Percentiles rank a stretch among this genome's conserved stretches.
phyloP scores from a whole-genome alignment of 75 land plant genomes.

The Ceratopteris richardii region DNA sequence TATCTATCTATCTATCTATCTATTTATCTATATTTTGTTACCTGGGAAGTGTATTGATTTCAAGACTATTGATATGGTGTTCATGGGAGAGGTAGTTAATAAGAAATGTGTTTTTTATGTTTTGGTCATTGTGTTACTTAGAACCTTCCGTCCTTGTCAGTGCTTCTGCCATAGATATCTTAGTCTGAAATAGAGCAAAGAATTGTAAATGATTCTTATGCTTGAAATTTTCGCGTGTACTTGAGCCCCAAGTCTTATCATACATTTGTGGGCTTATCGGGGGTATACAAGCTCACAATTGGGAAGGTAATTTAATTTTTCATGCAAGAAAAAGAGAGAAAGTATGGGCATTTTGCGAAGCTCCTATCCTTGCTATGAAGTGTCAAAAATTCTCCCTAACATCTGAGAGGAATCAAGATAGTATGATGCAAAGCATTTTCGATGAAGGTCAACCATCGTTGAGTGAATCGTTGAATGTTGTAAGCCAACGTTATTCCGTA shows the following conservation, averaged over 20 bases:
- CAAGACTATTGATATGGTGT: too few species aligned
- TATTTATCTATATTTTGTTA: too few species aligned
- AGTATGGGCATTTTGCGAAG: not conserved
- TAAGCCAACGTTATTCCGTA: constrained; percentile 50
- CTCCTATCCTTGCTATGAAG: constrained; percentile 17
- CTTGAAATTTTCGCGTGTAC: constrained; percentile 42
- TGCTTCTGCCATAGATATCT: not conserved
- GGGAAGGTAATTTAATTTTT: constrained; percentile 15
- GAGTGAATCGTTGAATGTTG: constrained; percentile 55
- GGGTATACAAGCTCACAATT: constrained; percentile 29
- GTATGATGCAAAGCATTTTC: constrained; percentile 51
- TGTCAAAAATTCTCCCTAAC: constrained; percentile 40
- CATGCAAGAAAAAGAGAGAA: not conserved
- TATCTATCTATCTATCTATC: too few species aligned
- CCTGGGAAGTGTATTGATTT: too few species aligned
- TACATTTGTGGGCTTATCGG: constrained; percentile 50
- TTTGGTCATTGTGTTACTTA: not conserved
- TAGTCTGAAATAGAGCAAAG: not conserved
- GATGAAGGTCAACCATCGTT: constrained; percentile 59
- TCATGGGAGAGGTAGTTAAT: too few species aligned
- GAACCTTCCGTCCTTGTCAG: not conserved
- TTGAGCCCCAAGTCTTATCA: constrained; percentile 50
- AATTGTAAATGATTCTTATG: not conserved
- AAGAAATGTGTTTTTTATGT: too few species aligned
- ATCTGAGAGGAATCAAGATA: constrained; percentile 36